These are phyloP conservation scores for Zoysia pacifica DNA, from an alignment of 176 grass and related monocot species.

Conservation along the genomic window DNA sequence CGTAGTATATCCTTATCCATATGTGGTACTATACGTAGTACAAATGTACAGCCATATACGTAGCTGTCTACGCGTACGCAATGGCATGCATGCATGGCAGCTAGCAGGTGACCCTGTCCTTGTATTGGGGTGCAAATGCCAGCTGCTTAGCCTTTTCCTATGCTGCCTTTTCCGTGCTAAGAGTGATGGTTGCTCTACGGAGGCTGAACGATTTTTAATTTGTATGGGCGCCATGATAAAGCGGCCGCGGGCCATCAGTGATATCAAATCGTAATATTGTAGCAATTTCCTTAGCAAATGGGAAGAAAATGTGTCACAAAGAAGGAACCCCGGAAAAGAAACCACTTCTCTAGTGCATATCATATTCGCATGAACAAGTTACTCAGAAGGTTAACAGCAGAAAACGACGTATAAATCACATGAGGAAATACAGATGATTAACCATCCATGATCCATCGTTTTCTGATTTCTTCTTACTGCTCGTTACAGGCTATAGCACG, in stretches of 20 bases:
- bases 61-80: neutral
- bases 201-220: conserved; percentile 36
- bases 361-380: no score
- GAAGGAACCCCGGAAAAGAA: neutral
- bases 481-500: neutral
- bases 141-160: conserved; percentile 11
- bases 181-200: conserved; percentile 9
- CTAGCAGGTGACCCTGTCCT: neutral
- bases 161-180: neutral
- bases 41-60: neutral
- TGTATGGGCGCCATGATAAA: conserved; percentile 12
- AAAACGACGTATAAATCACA: neutral
- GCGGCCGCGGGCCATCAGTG: neutral
- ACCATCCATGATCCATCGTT: neutral
- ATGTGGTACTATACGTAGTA: no score
- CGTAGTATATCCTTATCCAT: neutral
- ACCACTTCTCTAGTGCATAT: neutral
- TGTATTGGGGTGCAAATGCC: conserved; percentile 36
- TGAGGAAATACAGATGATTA: neutral
- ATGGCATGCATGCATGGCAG: neutral
- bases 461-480: neutral
- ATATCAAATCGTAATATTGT: neutral
- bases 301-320: neutral
- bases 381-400: no score
- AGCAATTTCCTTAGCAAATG: neutral